Evolutionary conservation across 768 basidiomycete species (phyloP), one percentile per base, ranked within the genome.

Genomic region (Coprinopsis marcescibilis): DNA sequence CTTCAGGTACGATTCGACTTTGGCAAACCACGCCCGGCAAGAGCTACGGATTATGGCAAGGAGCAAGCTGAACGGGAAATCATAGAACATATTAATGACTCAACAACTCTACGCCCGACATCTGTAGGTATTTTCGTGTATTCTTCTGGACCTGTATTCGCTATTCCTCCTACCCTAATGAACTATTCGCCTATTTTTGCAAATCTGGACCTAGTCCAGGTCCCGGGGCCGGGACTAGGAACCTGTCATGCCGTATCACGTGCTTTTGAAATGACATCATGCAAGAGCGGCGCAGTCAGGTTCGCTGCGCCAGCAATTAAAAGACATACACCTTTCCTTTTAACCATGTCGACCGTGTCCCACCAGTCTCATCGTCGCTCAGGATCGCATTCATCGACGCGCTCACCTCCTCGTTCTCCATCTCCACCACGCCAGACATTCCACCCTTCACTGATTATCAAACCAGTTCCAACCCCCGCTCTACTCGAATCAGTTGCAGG

Each of bases 1-100:
- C 32, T 44, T 20, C 59, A 89, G 89, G 92, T 35, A 97, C 95
- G 3, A 95, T 98, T 58, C 83, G 95, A 36, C 70, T 98, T 46
- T 97, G 94, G 94, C 95, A 96, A 68, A 95, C 89, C n/a, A 90
- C 81, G 7, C 93, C 93, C 8, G 87, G 89, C 10, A 95, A 89
- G 65, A 76, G 79, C 6, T 97, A 97, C 57, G 95, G 95, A 38
- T 71, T 96, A 52, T 97, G 88, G 88, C 83, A 87, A 65, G 85
- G 85, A 48, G 48, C 60, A 20, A 45, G 27, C 32, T 47, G 35
- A 52, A 37, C 21, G 43, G 20, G 38, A 10, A 24, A 21, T 33
- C 19, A 44, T 44, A 44, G 8, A 32, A 4, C 21, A 17, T 8
- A 11, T 8, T 23, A 8, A 7, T 20, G 11, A 40, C 20, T 40